phyloP scores from a whole-genome alignment of 768 basidiomycete genomes.

The Pisolithus orientalis region DNA sequence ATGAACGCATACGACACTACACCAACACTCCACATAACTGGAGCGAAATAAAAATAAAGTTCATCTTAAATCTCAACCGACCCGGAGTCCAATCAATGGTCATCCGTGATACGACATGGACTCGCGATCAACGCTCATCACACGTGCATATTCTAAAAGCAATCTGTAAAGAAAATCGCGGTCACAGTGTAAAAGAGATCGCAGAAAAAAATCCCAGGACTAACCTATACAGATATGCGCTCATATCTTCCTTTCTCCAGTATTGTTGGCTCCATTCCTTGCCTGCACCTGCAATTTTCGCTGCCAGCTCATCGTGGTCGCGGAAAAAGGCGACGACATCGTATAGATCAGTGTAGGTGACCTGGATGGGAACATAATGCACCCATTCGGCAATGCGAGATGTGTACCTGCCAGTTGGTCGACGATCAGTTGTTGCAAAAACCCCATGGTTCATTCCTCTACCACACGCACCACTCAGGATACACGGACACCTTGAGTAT shows the following conservation, averaged over 20 bases:
- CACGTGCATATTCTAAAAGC: constrained; percentile 43
- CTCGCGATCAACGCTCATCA: constrained; percentile 40
- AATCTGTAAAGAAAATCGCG: constrained; percentile 24
- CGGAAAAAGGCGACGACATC: constrained; percentile 66
- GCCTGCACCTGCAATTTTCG: constrained; percentile 45
- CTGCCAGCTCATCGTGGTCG: constrained; percentile 51
- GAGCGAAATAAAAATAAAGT: too few relatives aligned
- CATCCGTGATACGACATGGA: constrained; percentile 26
- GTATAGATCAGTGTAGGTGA: constrained; percentile 58
- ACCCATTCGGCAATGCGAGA: constrained; percentile 56
- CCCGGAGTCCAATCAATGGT: not conserved
- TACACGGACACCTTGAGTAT: constrained; percentile 49
- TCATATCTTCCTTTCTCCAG: constrained; percentile 53
- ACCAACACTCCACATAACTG: too few relatives aligned
- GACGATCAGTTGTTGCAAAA: not conserved
- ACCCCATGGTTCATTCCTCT: constrained; percentile 35
- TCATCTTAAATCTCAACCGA: too few relatives aligned
- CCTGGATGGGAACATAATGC: constrained; percentile 59
- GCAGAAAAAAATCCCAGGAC: not conserved
- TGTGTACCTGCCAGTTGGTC: constrained; percentile 34
- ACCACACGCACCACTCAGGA: constrained; percentile 38
- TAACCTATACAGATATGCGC: constrained; percentile 48
- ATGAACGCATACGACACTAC: too few relatives aligned
- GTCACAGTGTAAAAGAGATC: too few relatives aligned
- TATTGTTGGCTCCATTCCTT: constrained; percentile 44